Evolutionary conservation across 2,329 filamentous ascomycete species (phyloP).

Genomic region (Neofusicoccum sp.): DNA sequence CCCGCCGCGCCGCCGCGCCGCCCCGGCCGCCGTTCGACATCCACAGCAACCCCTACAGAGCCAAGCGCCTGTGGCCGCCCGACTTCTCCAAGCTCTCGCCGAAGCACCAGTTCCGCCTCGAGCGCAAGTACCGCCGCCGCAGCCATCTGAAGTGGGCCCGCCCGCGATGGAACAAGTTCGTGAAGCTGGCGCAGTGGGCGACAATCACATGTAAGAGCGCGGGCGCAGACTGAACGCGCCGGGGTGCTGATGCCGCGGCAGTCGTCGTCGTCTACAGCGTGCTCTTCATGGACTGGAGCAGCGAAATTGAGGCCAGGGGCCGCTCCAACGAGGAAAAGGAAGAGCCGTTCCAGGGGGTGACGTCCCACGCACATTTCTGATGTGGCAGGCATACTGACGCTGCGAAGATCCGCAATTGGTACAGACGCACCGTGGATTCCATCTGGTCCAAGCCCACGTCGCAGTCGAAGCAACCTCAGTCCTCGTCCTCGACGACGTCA

Average conservation of each 20-base stretch:
- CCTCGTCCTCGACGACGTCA: background rate
- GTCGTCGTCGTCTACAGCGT: constrained; percentile 57
- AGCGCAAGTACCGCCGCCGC: constrained; percentile 74
- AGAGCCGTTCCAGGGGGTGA: constrained; percentile 21
- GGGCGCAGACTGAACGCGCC: constrained; percentile 29
- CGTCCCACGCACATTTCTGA: background rate
- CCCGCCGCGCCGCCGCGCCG: constrained; percentile 40
- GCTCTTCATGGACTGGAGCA: constrained; percentile 59
- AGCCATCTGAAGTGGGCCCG: constrained; percentile 60
- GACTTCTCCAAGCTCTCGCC: constrained; percentile 67
- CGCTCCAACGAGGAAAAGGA: background rate
- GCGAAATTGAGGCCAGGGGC: constrained; percentile 4
- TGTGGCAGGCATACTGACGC: constrained; percentile 13
- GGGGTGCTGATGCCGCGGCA: constrained; percentile 33
- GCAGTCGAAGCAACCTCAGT: background rate
- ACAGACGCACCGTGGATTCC: constrained; percentile 22
- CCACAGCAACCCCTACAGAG: constrained; percentile 59
- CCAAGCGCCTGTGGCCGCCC: constrained; percentile 75
- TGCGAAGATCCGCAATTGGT: constrained; percentile 26
- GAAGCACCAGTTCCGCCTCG: constrained; percentile 74
- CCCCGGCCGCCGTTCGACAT: constrained; percentile 37
- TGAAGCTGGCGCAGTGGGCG: constrained; percentile 64
- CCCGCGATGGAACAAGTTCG: constrained; percentile 63
- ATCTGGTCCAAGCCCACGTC: constrained; percentile 23
- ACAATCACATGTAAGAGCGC: constrained; percentile 52